Base-by-base conservation (phyloP, 805 yeast genomes). In the Monosporozyma unispora region DNA sequence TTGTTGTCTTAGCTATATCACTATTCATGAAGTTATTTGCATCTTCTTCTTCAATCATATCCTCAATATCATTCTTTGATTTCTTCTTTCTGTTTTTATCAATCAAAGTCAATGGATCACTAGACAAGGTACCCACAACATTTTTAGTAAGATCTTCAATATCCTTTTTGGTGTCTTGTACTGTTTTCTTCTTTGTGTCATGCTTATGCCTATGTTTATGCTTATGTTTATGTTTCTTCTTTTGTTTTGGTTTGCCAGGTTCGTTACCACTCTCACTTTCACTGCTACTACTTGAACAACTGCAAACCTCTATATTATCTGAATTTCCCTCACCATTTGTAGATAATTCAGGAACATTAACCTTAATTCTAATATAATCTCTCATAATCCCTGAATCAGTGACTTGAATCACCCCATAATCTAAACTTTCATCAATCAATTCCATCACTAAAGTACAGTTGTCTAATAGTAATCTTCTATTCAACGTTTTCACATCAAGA, bases 391-490 rank as follows among this genome's bases (percentile, higher is more conserved):
- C 84, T 47, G 80, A 77, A 59, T 89, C 96, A 0, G 96, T 85
- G 48, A 84, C 72, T 67, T 89, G 96, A 1, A 88, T 81, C n/a
- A 84, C 68, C 8, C 96, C 96, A 65, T 78, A 84, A 64, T 89
- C 96, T 79, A 87, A 77, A 74, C 88, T 84, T 61, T 88, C 96
- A 61, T 88, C 96, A 42, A 88, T 66, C n/a, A 88, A 68, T 62
- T 89, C 96, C 65, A 83, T 84, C 7, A 88, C 77, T 45, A 88
- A 70, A 31, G 82, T 80, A 54, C 79, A 77, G 64, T 88, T 88
- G 64, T 88, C 96, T 21, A 77, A 68, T 2, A 87, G 76, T 16
- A 79, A 58, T 48, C 83, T 89, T 48, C 75, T 75, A 57, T 78
- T 78, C 39, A 84, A 64, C 19, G 55, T 28, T 19, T 54, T 45